These are phyloP conservation scores for Colletotrichum sp. DNA, from an alignment of 2,329 filamentous ascomycete species.

Conservation along the genomic window DNA sequence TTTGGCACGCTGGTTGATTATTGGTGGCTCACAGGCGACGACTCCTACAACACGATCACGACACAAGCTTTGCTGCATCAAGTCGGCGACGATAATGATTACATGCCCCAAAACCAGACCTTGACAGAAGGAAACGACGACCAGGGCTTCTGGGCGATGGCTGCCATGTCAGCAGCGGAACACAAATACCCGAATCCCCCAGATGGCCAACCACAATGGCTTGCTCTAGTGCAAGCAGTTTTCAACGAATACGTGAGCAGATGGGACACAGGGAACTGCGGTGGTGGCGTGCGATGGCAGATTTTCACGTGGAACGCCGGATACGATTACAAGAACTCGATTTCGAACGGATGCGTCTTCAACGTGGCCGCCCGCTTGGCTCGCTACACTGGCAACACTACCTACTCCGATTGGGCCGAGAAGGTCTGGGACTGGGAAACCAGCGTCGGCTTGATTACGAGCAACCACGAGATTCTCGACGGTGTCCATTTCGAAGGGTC, in stretches of 20 bases:
- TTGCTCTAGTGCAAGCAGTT: conserved; percentile 76
- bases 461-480: conserved; percentile 58
- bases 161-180: conserved; percentile 79
- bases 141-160: conserved; percentile 83
- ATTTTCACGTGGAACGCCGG: conserved; percentile 80
- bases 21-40: conserved; percentile 73
- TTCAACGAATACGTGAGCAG: conserved; percentile 80
- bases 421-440: conserved; percentile 71
- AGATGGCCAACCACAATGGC: conserved; percentile 69
- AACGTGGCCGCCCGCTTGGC: conserved; percentile 74
- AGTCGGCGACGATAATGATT: conserved; percentile 60
- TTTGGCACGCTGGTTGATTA: conserved; percentile 76
- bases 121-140: conserved; percentile 71
- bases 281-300: conserved; percentile 84
- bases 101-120: conserved; percentile 71
- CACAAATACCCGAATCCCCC: conserved; percentile 74
- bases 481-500: conserved; percentile 46
- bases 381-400: conserved; percentile 77
- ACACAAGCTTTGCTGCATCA: conserved; percentile 66
- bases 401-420: conserved; percentile 77
- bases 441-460: conserved; percentile 58
- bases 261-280: conserved; percentile 71
- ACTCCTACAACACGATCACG: conserved; percentile 64
- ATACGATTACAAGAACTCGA: conserved; percentile 70
- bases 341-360: conserved; percentile 73